Base-by-base conservation (phyloP, 805 yeast genomes). In the Kluyveromyces aestuarii region DNA sequence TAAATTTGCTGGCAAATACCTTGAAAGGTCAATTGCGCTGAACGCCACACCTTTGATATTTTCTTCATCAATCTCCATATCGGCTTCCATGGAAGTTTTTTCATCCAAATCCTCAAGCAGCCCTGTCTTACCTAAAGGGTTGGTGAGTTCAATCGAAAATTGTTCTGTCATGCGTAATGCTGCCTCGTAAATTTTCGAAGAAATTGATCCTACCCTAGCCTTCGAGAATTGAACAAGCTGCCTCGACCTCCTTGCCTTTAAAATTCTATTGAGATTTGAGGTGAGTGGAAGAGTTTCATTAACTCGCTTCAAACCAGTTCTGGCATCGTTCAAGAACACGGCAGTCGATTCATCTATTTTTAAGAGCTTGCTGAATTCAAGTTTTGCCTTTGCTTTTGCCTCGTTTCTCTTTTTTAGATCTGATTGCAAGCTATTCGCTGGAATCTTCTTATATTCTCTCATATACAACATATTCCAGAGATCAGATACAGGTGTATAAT, bases 151-250 rank as follows among this genome's bases (percentile, higher is more conserved):
- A 8, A 79, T 77, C 6, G 83, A 75, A 44, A 68, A 69, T 53
- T 69, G 72, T 62, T 88, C 96, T 17, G 85, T 71, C 38, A 75
- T 60, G 16, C 65, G 55, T 49, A 93, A 73, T 3, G 82, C 79
- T 10, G 72, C 63, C 42, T 72, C 71, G 61, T 86, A 91, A 10
- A 93, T 73, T 41, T 72, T 65, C 0, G 93, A 73, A 0, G 95
- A 73, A 2, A 84, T 64, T 7, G 73, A 66, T 2, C 98, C 98
- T 33, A 89, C 66, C 47, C 87, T 74, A 42, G 84, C 82, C 30
- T 74, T 71, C 13, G 83, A 84, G 45, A 84, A 73, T 35, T 77
- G 77, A 1, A 72, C 77, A 14, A 93, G 71, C 55, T 84, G 84
- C 41, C 70, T 63, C 10, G 84, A 74, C 54, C 97, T 75, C 57